phyloP scores from a whole-genome alignment of 2,329 filamentous ascomycete species.

The Botryosphaeria dothidea region DNA sequence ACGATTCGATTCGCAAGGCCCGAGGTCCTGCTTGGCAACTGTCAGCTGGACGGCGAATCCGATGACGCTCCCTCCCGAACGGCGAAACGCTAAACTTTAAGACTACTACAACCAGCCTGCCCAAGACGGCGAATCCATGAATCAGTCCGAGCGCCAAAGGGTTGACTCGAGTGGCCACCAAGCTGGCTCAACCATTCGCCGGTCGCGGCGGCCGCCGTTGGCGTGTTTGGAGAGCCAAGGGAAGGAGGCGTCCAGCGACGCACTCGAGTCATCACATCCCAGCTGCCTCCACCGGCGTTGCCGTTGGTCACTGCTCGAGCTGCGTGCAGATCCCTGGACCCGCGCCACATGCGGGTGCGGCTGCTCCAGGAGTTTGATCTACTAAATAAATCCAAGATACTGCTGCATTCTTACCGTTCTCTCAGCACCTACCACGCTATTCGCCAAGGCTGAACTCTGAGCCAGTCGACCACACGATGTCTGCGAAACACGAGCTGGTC shows the following conservation, averaged over 20 bases:
- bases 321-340: not conserved
- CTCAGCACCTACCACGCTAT: not conserved
- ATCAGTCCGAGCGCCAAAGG: not conserved
- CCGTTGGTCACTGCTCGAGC: not conserved
- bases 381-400: not conserved
- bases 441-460: not conserved
- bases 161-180: not conserved
- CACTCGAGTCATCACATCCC: not conserved
- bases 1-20: not conserved
- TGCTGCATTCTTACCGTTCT: not conserved
- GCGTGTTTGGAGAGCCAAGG: not conserved
- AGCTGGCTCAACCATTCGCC: not conserved
- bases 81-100: slow-evolving; percentile 15
- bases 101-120: not conserved
- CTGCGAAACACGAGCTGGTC: not conserved
- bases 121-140: slow-evolving; percentile 1
- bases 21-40: slow-evolving; percentile 1
- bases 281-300: not conserved
- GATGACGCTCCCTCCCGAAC: slow-evolving; percentile 4
- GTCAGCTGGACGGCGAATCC: slow-evolving; percentile 13
- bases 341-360: not conserved
- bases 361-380: not conserved
- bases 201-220: not conserved
- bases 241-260: not conserved
- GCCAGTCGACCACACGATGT: not conserved